Evolutionary conservation across 306 rosid species (phyloP).

Genomic region (Albizia julibrissin): DNA sequence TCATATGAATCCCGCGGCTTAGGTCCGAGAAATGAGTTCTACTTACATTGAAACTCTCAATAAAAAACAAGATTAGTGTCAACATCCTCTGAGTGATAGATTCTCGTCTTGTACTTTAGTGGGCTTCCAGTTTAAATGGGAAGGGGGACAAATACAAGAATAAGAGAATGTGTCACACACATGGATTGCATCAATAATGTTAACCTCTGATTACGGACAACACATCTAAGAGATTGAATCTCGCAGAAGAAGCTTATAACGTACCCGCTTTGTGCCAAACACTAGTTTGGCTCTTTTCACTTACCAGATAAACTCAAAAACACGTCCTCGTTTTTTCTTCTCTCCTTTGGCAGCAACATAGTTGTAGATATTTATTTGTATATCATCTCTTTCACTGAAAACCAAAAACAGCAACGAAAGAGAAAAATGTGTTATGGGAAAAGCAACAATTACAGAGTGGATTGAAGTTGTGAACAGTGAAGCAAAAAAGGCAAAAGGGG

Average conservation of each 20-base stretch:
- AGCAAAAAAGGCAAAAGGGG: slow-evolving; percentile 24
- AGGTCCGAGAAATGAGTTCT: slow-evolving; percentile 30
- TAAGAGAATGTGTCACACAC: slow-evolving; percentile 37
- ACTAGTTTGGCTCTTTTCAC: not conserved
- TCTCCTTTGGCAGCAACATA: not conserved
- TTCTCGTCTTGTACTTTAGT: slow-evolving; percentile 30
- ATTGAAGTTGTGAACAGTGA: slow-evolving; percentile 26
- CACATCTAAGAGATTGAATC: slow-evolving; percentile 34
- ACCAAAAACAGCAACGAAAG: not conserved
- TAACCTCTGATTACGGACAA: slow-evolving; percentile 41
- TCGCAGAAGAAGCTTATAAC: slow-evolving; percentile 10
- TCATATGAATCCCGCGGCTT: slow-evolving; percentile 27
- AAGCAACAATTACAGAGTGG: slow-evolving; percentile 33
- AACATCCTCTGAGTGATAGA: slow-evolving; percentile 46
- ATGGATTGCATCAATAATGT: slow-evolving; percentile 40
- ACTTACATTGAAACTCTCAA: slow-evolving; percentile 57
- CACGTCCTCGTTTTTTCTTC: not conserved
- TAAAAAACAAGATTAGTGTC: slow-evolving; percentile 62
- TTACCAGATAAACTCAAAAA: not conserved
- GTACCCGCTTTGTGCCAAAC: slow-evolving; percentile 14
- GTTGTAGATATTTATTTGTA: not conserved
- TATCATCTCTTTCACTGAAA: not conserved
- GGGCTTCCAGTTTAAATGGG: slow-evolving; percentile 48
- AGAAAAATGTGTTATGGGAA: slow-evolving; percentile 13
- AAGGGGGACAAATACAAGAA: slow-evolving; percentile 43